Conservation (phyloP, 306 rosid species). For the Gastrolobium villosum region DNA sequence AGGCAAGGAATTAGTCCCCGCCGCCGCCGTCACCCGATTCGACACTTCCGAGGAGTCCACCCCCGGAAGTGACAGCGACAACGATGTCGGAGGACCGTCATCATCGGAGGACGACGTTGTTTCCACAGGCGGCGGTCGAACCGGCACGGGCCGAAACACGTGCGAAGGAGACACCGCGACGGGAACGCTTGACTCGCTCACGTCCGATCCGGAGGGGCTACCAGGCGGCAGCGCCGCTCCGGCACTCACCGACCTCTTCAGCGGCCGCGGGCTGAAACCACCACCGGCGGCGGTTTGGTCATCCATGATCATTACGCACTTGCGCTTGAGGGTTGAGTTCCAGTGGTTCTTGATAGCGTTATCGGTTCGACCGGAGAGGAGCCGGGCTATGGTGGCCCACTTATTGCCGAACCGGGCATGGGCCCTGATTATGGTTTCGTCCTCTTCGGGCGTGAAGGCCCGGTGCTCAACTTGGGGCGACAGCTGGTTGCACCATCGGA, state of each 20-base stretch:
- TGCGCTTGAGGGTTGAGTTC: conserved; percentile 93
- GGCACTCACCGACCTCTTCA: conserved; percentile 76
- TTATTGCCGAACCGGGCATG: conserved; percentile 93
- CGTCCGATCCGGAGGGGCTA: conserved; percentile 86
- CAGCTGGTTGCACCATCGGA: conserved; percentile 96
- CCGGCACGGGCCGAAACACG: conserved; percentile 74
- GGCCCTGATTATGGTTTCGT: conserved; percentile 79
- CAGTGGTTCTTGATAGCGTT: conserved; percentile 99
- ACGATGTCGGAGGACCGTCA: conserved; percentile 69
- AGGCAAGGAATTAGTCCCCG: neutral
- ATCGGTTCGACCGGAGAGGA: conserved; percentile 88
- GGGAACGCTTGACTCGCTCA: conserved; percentile 79
- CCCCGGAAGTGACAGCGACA: conserved; percentile 84
- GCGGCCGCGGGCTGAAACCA: conserved; percentile 53
- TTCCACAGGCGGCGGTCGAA: conserved; percentile 61
- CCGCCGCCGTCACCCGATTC: conserved; percentile 26
- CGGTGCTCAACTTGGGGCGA: conserved; percentile 96
- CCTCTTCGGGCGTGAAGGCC: conserved; percentile 84
- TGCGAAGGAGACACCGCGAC: conserved; percentile 47
- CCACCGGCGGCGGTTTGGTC: conserved; percentile 46
- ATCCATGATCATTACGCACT: conserved; percentile 55
- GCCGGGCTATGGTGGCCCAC: conserved; percentile 96
- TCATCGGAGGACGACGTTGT: conserved; percentile 56
- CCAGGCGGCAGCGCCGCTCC: conserved; percentile 74
- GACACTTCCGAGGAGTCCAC: conserved; percentile 57